Evolutionary conservation across 2,329 filamentous ascomycete genomes (phyloP), one percentile per base, ranked within the genome.

Genomic region (Stachybotrys echinatus): DNA sequence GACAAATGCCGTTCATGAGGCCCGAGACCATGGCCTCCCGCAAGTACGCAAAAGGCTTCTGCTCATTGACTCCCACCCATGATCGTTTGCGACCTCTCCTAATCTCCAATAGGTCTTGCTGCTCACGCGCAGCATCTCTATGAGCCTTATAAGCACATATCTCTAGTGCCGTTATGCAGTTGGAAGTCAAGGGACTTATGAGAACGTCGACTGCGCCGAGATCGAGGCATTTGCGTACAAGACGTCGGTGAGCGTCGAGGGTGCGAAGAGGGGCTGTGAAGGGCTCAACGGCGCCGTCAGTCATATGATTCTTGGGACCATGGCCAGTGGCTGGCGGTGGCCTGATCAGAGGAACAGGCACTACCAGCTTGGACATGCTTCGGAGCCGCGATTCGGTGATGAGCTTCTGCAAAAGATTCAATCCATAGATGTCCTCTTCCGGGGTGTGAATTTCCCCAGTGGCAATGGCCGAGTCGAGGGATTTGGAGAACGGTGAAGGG

Each of bases 21-120:
- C 85, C 85, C 2, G 90, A 94, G 5, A 96, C 92, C 90, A 96
- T 96, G 46, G 88, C 89, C 71, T 96, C 92, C 52, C 92, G 80
- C 49, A 96, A 72, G 69, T 96, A 96, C 17, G 89, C 85, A 70
- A 91, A 96, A 1, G 91, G 90, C 64, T 92, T 87, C 58, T 89
- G 82, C 57, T 92, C 88, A 61, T 89, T 83, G 12, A 95, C 80
- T 22, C 92, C 91, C 40, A 96, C 90, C 92, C 92, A 96, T 0
- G 92, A 96, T 48, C 90, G 82, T 67, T 95, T 95, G 49, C 91
- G 81, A 42, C 85, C 84, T 57, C 86, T 84, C 61, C 86, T 87
- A 52, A 87, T 75, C 52, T 88, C 86, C 50, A 91, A 65, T 53
- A 91, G 79, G 18, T 84, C 81, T 52, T 86, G 79, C 62, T 90